Conservation (phyloP, 2,329 filamentous ascomycete species). For the Diplocarpon rosae region DNA sequence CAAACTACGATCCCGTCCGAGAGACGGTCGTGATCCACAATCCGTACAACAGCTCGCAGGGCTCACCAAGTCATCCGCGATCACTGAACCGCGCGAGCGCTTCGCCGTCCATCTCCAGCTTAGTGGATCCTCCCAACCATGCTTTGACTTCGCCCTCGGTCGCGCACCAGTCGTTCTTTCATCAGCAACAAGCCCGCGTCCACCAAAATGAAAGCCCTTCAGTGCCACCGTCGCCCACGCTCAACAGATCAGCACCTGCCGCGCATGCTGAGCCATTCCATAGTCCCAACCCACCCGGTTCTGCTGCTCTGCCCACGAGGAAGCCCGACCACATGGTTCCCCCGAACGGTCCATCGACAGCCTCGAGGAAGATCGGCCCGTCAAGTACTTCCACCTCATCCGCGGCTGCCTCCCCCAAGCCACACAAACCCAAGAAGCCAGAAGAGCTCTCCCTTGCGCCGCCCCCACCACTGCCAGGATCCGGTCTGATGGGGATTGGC, state of each 20-base stretch:
- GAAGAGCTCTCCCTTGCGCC: too few relatives aligned
- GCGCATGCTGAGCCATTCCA: conserved; percentile 8
- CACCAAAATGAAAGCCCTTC: conserved; percentile 19
- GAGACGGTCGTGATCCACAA: conserved; percentile 42
- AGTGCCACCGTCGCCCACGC: conserved; percentile 25
- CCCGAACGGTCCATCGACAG: conserved; percentile 14
- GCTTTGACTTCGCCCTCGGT: conserved; percentile 24
- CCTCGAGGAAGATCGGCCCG: conserved; percentile 31
- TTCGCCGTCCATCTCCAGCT: conserved; percentile 82
- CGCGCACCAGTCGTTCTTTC: conserved; percentile 27
- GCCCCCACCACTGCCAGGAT: conserved; percentile 48
- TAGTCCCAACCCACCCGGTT: conserved; percentile 20
- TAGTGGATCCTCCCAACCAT: conserved; percentile 60
- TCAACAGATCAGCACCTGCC: conserved; percentile 20
- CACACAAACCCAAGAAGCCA: conserved; percentile 38
- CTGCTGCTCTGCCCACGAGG: conserved; percentile 8
- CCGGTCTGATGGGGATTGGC: conserved; percentile 51
- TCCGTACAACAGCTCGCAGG: conserved; percentile 35
- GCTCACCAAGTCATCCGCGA: conserved; percentile 34
- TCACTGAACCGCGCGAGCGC: conserved; percentile 62
- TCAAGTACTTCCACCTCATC: conserved; percentile 39
- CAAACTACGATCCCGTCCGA: conserved; percentile 54
- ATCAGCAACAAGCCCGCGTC: conserved; percentile 21
- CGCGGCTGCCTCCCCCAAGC: conserved; percentile 43
- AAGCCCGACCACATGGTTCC: conserved; percentile 9